These are phyloP conservation scores for Rhizopus delemar DNA, from an alignment of 371 early-diverging fungal genomes.

Conservation along the genomic window DNA sequence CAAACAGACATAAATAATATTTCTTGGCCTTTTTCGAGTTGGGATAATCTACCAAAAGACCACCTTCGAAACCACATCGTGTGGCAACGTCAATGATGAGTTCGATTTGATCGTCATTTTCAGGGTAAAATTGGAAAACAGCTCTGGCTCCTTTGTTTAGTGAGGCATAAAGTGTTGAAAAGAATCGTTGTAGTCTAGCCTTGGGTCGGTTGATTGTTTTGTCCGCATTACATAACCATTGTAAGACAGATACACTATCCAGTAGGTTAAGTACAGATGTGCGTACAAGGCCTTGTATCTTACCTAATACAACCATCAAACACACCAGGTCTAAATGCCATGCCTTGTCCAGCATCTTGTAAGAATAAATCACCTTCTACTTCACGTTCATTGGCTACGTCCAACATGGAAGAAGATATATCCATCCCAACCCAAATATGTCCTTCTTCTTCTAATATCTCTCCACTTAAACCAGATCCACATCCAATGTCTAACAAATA, in stretches of 20 bases:
- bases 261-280: background rate
- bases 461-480: conserved; percentile 80
- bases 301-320: conserved; percentile 97
- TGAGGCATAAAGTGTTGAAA: conserved; percentile 89
- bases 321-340: conserved; percentile 93
- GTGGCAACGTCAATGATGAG: conserved; percentile 88
- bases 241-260: conserved; percentile 91
- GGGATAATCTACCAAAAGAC: conserved; percentile 96
- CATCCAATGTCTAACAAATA: conserved; percentile 57
- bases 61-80: conserved; percentile 95
- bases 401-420: conserved; percentile 93
- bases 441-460: conserved; percentile 91
- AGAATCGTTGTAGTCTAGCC: conserved; percentile 87
- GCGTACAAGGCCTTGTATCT: background rate
- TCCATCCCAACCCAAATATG: conserved; percentile 98
- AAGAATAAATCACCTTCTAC: conserved; percentile 91
- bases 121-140: conserved; percentile 99
- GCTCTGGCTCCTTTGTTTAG: conserved; percentile 90
- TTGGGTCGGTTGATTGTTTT: conserved; percentile 82
- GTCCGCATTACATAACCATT: conserved; percentile 99
- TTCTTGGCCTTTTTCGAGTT: conserved; percentile 97
- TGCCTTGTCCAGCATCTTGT: conserved; percentile 96
- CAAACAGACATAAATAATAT: conserved; percentile 94
- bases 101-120: conserved; percentile 94
- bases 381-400: conserved; percentile 78